Evolutionary conservation across 208 protist genomes (phyloP).

Genomic region (Trypanosoma cruzi): DNA sequence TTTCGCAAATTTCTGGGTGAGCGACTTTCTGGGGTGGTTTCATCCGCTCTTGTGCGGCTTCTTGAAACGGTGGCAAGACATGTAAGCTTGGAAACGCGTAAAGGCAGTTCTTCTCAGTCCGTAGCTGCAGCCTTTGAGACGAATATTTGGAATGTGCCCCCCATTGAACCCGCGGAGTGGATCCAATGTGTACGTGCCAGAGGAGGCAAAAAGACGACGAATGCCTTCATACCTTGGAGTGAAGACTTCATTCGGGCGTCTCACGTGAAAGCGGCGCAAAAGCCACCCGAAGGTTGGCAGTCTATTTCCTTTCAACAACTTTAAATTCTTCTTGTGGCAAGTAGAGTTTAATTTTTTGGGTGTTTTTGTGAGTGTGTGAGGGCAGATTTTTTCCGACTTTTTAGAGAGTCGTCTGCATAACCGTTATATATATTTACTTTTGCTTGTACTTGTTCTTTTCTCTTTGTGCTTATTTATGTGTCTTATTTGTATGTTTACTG

Average conservation of each 20-base stretch:
- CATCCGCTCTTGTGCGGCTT: constrained; percentile 15
- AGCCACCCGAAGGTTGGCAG: constrained; percentile 21
- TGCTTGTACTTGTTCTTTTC: no score
- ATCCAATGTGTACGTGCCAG: no score
- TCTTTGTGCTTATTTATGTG: neutral
- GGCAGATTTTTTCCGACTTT: no score
- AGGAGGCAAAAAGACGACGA: neutral
- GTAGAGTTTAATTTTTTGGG: neutral
- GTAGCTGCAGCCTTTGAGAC: constrained; percentile 9
- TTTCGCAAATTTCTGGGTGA: constrained; percentile 32
- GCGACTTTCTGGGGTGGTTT: constrained; percentile 5
- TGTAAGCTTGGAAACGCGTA: neutral
- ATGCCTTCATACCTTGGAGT: constrained; percentile 25
- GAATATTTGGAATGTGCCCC: constrained; percentile 30
- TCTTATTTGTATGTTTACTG: neutral
- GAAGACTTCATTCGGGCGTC: constrained; percentile 23
- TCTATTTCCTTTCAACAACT: neutral
- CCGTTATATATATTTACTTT: no score
- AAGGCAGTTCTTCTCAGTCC: neutral
- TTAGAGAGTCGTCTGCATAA: no score
- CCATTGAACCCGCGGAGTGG: constrained; percentile 19
- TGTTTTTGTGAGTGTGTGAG: no score
- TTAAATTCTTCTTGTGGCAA: neutral
- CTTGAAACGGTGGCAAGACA: constrained; percentile 14
- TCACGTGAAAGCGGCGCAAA: constrained; percentile 16